These are phyloP conservation scores for Arabidopsis suecica DNA, from an alignment of 345 rosid genomes.

Conservation along the genomic window DNA sequence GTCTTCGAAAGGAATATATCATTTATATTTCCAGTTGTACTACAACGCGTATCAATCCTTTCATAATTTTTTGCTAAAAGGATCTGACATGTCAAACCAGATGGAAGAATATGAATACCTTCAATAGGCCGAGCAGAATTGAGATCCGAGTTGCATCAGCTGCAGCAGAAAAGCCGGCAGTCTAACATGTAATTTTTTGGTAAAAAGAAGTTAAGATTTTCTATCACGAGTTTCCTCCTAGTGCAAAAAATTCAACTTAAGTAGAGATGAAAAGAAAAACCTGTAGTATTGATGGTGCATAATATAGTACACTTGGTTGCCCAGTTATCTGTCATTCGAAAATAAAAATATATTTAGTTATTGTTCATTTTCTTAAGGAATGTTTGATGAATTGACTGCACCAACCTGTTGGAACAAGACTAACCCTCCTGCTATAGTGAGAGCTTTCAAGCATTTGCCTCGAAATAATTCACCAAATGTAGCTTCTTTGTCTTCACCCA, in stretches of 20 bases:
- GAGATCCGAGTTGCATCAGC: slow-evolving; percentile 97
- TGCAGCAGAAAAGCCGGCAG: slow-evolving; percentile 96
- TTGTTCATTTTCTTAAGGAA: background rate
- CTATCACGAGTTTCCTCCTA: slow-evolving; percentile 4
- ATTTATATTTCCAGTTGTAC: slow-evolving; percentile 20
- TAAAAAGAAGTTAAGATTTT: slow-evolving; percentile 30
- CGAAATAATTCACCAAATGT: slow-evolving; percentile 64
- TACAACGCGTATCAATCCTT: background rate
- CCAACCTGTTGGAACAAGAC: slow-evolving; percentile 97
- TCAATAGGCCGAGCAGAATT: slow-evolving; percentile 80
- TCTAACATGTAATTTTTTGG: slow-evolving; percentile 53
- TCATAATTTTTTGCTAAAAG: background rate
- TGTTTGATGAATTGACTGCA: slow-evolving; percentile 16
- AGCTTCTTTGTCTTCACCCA: slow-evolving; percentile 75
- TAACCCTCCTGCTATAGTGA: slow-evolving; percentile 81
- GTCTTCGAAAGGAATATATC: slow-evolving; percentile 2
- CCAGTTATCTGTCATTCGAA: slow-evolving; percentile 77
- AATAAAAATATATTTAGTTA: background rate
- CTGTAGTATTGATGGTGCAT: slow-evolving; percentile 92
- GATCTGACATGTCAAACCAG: slow-evolving; percentile 13
- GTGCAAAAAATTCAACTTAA: slow-evolving; percentile 19
- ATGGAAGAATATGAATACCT: slow-evolving; percentile 54
- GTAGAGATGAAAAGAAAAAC: slow-evolving; percentile 45
- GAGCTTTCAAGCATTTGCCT: slow-evolving; percentile 94
- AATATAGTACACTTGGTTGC: slow-evolving; percentile 97